Conservation (phyloP, 2,329 filamentous ascomycete species). For the Botrytis tulipae region DNA sequence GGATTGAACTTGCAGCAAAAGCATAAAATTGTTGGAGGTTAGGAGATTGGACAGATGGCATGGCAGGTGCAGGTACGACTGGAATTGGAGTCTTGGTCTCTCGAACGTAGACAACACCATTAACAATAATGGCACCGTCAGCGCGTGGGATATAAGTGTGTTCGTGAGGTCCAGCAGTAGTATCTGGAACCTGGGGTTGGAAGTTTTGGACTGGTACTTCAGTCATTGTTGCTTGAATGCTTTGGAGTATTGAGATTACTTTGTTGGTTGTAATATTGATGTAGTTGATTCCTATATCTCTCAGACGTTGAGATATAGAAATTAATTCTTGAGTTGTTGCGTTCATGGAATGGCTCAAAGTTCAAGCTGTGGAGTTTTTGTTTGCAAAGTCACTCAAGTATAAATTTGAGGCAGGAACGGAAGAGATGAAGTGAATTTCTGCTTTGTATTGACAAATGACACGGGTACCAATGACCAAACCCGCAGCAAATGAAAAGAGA, state of each 20-base stretch:
- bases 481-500: not conserved
- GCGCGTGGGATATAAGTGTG: constrained; percentile 54
- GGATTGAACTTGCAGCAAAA: constrained; percentile 6
- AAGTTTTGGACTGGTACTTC: constrained; percentile 49
- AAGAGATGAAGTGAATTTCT: not conserved
- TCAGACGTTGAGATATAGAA: not conserved
- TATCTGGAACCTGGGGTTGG: constrained; percentile 59
- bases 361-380: not conserved
- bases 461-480: not conserved
- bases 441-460: not conserved
- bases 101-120: constrained; percentile 28
- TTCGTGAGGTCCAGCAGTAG: constrained; percentile 53
- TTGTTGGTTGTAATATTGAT: not conserved
- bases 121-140: constrained; percentile 32
- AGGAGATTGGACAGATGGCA: constrained; percentile 3
- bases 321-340: not conserved
- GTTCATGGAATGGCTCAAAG: not conserved
- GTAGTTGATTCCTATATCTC: not conserved
- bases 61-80: constrained; percentile 7
- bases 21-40: not conserved
- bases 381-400: not conserved
- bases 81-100: constrained; percentile 4
- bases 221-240: constrained; percentile 40
- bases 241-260: not conserved
- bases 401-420: too few relatives aligned